Evolutionary conservation across 306 rosid species (phyloP).

Genomic region (Malus sieversii): DNA sequence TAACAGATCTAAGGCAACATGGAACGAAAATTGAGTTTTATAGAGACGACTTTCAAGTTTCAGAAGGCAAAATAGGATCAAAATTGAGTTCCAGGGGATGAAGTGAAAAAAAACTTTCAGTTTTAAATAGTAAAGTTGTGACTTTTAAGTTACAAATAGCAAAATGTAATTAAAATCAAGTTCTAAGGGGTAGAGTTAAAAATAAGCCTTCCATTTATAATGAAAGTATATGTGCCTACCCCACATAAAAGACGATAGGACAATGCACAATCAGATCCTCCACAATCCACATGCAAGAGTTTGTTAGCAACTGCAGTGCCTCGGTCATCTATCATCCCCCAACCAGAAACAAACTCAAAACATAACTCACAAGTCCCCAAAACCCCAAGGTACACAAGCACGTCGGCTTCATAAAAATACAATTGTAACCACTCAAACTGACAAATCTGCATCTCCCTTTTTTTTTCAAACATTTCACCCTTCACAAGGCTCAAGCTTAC

Average conservation of each 20-base stretch:
- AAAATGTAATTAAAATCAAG: too few species aligned
- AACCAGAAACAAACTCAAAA: conserved; percentile 4
- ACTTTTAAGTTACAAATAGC: fast-evolving
- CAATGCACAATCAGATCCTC: conserved; percentile 27
- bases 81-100: too few species aligned
- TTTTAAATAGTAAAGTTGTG: too few species aligned
- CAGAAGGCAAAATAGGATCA: too few species aligned
- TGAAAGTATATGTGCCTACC: conserved; percentile 22
- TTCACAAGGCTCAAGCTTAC: conserved; percentile 39
- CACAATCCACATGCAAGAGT: conserved; percentile 35
- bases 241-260: conserved; percentile 17
- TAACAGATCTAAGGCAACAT: too few species aligned
- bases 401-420: background rate
- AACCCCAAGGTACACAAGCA: background rate
- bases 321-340: conserved; percentile 20
- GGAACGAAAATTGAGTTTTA: too few species aligned
- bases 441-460: background rate
- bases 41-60: too few species aligned
- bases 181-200: too few species aligned
- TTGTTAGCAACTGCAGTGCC: conserved; percentile 30
- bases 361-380: background rate
- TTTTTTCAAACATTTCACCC: conserved; percentile 4
- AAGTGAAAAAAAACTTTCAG: too few species aligned
- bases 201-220: background rate
- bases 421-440: background rate